Evolutionary conservation across 129 eudicot genomes (phyloP).

Genomic region (Ambrosia artemisiifolia): DNA sequence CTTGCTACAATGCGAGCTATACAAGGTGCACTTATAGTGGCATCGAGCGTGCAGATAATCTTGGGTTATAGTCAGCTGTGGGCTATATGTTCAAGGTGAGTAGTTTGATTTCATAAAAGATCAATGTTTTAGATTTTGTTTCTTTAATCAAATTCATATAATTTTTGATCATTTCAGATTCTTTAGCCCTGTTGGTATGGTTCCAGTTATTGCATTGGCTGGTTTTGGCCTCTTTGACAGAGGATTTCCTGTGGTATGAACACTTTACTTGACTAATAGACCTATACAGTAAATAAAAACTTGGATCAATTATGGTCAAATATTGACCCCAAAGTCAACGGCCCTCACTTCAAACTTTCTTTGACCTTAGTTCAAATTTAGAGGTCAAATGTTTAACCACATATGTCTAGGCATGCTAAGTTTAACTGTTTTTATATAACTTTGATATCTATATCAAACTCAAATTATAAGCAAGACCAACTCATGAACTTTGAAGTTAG

Average conservation of each 20-base stretch:
- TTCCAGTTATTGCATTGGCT: constrained; percentile 80
- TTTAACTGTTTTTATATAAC: too few relatives aligned
- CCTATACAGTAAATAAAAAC: background rate
- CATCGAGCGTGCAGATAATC: constrained; percentile 95
- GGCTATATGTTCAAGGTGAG: constrained; percentile 97
- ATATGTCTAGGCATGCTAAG: background rate
- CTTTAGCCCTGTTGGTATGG: constrained; percentile 98
- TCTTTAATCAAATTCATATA: background rate
- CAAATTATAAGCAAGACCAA: too few relatives aligned
- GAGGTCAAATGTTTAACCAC: background rate
- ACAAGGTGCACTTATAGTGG: constrained; percentile 97
- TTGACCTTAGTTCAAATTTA: background rate
- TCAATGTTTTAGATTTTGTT: background rate
- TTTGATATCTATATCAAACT: too few relatives aligned
- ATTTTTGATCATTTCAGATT: constrained; percentile 45
- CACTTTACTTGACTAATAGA: constrained; percentile 2
- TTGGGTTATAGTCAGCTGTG: constrained; percentile 96
- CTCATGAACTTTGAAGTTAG: background rate
- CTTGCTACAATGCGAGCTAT: constrained; percentile 83
- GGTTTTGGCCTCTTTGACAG: constrained; percentile 95
- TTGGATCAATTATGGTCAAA: background rate
- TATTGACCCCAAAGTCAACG: constrained; percentile 19
- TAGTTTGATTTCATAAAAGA: background rate
- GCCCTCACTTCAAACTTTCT: too few relatives aligned
- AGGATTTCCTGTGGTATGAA: constrained; percentile 92